Base-by-base conservation (phyloP, 192 early-diverging fungal species). In the Allomyces macrogynus region DNA sequence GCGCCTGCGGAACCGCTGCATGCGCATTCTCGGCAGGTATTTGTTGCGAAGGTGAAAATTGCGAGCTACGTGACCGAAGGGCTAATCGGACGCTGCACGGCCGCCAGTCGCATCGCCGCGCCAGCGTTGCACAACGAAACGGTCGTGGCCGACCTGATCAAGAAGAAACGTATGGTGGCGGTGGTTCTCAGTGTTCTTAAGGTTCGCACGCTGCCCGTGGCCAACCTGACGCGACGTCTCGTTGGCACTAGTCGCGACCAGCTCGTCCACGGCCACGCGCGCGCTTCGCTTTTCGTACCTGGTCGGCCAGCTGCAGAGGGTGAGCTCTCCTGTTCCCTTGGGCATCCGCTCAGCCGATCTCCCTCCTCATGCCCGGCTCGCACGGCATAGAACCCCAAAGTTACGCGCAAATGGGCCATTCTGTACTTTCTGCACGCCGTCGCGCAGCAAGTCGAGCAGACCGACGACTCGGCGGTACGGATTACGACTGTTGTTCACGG, bases 241-340 rank as follows among this genome's bases (percentile, higher is more conserved):
- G 32, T 40, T 40, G 32, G 4, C 32, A 40, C 32, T 40, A 40
- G 32, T 40, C 32, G 32, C 32, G 32, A 40, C 32, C 32, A 40
- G 32, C 32, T 40, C 32, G 7, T 42, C 18, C 20, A 60, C 64
- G 22, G 14, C 16, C 20, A 62, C 22, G 27, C 76, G 77, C 27
- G 80, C 83, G 10, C 70, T 84, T 43, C 71, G 76, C 43, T 89
- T 87, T 69, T 76, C 80, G 26, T 78, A 75, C 63, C 69, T 87
- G 7, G 77, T 76, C 63, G 75, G 75, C 62, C 83, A 82, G 63
- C 70, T 88, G 24, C 67, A 67, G 23, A 40, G 32, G 32, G 32
- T 40, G 0, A 0, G 67, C 70, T 26, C 71, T 76, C 65, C 78
- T 77, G 75, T 65, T 62, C 43, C 2, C 40, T 25, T 14, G 40